Conservation (phyloP, 2,329 filamentous ascomycete species). For the Graphilbum sp. region DNA sequence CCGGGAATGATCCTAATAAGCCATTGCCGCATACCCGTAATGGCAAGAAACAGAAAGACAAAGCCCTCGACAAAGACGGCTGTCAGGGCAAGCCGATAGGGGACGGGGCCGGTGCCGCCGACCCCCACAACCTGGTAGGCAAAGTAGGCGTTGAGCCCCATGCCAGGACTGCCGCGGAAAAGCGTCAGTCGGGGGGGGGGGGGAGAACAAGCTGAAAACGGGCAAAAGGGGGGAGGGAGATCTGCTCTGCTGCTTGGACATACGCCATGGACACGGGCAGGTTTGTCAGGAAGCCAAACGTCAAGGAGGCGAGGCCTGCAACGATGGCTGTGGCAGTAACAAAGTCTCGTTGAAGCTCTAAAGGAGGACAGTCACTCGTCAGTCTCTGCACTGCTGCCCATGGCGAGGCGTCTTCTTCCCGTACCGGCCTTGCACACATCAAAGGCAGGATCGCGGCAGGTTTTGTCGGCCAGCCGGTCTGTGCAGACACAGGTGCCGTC, state of each 20-base stretch:
- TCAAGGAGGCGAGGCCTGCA: conserved; percentile 55
- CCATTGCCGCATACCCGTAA: conserved; percentile 59
- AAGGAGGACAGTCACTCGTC: too few species aligned
- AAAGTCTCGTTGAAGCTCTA: conserved; percentile 55
- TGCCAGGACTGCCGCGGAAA: conserved; percentile 51
- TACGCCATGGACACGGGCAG: conserved; percentile 61
- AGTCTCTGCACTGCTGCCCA: not conserved
- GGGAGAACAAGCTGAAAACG: too few species aligned
- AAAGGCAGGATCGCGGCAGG: conserved; percentile 16
- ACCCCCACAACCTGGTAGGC: conserved; percentile 49
- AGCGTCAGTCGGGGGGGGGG: too few species aligned
- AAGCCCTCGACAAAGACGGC: conserved; percentile 49
- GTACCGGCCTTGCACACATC: not conserved
- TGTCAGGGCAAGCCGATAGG: conserved; percentile 44
- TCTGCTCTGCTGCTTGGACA: too few species aligned
- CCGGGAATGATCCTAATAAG: conserved; percentile 48
- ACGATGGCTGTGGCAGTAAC: conserved; percentile 75
- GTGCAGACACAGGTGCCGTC: conserved; percentile 60
- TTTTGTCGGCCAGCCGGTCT: not conserved
- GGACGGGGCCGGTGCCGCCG: conserved; percentile 37
- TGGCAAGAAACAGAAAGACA: conserved; percentile 45
- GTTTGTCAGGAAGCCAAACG: conserved; percentile 69
- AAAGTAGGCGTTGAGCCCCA: conserved; percentile 54
- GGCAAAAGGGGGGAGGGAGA: too few species aligned
- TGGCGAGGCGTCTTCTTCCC: not conserved